Evolutionary conservation across 2,329 filamentous ascomycete species (phyloP).

Genomic region (Periconia digitata): DNA sequence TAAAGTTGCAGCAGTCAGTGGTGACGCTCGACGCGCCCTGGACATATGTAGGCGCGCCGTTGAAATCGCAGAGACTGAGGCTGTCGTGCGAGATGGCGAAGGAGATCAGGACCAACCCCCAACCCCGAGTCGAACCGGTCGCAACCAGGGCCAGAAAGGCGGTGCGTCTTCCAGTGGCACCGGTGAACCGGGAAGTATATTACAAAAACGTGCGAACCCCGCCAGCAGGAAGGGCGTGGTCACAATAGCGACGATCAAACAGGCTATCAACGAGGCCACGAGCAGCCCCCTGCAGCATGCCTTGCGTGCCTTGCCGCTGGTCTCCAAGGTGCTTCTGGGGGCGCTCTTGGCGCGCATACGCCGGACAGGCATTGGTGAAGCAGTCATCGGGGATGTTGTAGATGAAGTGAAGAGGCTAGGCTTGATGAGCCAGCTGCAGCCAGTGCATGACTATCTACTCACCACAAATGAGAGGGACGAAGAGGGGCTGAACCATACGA

Average conservation of each 20-base stretch:
- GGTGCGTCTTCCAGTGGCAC: slow-evolving; percentile 21
- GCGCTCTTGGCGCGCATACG: slow-evolving; percentile 78
- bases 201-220: slow-evolving; percentile 26
- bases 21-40: slow-evolving; percentile 86
- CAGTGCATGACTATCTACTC: slow-evolving; percentile 64
- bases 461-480: slow-evolving; percentile 29
- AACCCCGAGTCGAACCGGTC: slow-evolving; percentile 64
- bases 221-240: slow-evolving; percentile 58
- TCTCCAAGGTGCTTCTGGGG: slow-evolving; percentile 81
- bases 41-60: slow-evolving; percentile 96
- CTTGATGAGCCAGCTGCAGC: slow-evolving; percentile 60
- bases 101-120: slow-evolving; percentile 47
- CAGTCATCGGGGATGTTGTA: slow-evolving; percentile 82
- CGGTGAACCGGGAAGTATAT: slow-evolving; percentile 21
- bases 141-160: slow-evolving; percentile 34
- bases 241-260: slow-evolving; percentile 89
- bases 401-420: slow-evolving; percentile 79
- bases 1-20: slow-evolving; percentile 95
- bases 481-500: slow-evolving; percentile 13
- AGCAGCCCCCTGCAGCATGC: slow-evolving; percentile 90
- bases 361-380: slow-evolving; percentile 82
- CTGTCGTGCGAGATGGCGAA: slow-evolving; percentile 29
- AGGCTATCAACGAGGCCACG: slow-evolving; percentile 92
- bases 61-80: slow-evolving; percentile 84
- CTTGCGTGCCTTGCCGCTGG: slow-evolving; percentile 77